Evolutionary conservation across 257 asterid species (phyloP).

Genomic region (Nicotiana noctiflora): DNA sequence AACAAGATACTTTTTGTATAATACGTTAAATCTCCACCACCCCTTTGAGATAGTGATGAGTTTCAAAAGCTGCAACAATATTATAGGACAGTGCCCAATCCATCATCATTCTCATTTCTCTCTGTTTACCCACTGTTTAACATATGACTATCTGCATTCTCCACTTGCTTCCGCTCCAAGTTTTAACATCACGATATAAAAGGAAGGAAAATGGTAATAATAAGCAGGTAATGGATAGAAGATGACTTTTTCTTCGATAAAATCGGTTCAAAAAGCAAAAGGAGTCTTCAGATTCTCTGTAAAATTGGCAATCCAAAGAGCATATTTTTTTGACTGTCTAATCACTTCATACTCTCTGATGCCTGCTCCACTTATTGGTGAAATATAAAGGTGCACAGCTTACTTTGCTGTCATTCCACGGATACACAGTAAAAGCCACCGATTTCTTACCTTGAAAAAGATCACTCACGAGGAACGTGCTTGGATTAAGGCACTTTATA

Average conservation of each 20-base stretch:
- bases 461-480: not conserved
- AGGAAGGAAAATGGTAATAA: slow-evolving; percentile 2
- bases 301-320: slow-evolving; percentile 9
- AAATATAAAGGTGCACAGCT: slow-evolving; percentile 4
- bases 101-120: not conserved
- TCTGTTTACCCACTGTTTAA: not conserved
- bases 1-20: not conserved
- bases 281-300: not conserved
- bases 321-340: slow-evolving; percentile 1
- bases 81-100: not conserved
- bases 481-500: not conserved
- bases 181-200: not conserved
- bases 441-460: not conserved
- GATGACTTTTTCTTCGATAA: not conserved
- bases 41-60: not conserved
- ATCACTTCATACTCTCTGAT: slow-evolving; percentile 4
- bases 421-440: not conserved
- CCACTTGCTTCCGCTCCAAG: not conserved
- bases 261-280: not conserved
- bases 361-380: slow-evolving; percentile 5
- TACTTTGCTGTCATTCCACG: not conserved
- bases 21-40: not conserved
- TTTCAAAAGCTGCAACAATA: not conserved
- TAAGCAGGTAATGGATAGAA: not conserved
- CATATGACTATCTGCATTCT: not conserved